Conservation (phyloP, 1,284 basidiomycete species). For the Acaromyces ingoldii region DNA sequence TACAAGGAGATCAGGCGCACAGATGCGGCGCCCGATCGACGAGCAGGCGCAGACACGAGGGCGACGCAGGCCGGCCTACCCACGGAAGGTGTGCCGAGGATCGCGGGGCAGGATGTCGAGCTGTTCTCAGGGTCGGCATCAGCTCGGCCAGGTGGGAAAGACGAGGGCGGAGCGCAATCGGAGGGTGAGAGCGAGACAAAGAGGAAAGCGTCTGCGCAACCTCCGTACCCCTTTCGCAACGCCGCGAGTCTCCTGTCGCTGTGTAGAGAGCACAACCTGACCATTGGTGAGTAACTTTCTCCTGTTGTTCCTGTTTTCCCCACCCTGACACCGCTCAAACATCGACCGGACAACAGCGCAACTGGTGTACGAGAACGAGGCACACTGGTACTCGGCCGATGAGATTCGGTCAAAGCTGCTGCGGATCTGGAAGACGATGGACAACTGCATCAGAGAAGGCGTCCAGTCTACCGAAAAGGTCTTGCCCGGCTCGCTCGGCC, state of each 20-base stretch:
- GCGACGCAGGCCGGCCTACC: background rate
- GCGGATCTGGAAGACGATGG: slow-evolving; percentile 84
- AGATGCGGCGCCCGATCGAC: slow-evolving; percentile 68
- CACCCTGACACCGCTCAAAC: background rate
- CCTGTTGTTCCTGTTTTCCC: too few species aligned
- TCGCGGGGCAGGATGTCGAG: too few species aligned
- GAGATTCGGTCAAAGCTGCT: slow-evolving; percentile 25
- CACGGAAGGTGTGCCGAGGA: too few species aligned
- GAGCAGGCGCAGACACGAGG: slow-evolving; percentile 31
- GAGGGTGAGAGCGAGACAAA: background rate
- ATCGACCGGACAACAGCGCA: slow-evolving; percentile 28
- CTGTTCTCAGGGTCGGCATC: too few species aligned
- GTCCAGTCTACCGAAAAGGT: slow-evolving; percentile 71
- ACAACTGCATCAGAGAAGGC: slow-evolving; percentile 81
- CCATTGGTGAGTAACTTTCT: background rate
- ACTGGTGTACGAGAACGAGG: slow-evolving; percentile 90
- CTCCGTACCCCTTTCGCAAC: slow-evolving; percentile 71
- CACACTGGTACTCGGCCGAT: slow-evolving; percentile 31
- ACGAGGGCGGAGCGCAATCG: too few species aligned
- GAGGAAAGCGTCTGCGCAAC: background rate
- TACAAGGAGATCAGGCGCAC: slow-evolving; percentile 90
- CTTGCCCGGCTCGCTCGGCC: slow-evolving; percentile 71
- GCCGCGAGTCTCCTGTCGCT: slow-evolving; percentile 71
- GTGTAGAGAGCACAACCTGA: slow-evolving; percentile 75
- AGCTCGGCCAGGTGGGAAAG: too few species aligned